These are phyloP conservation scores for Kluyveromyces aestuarii DNA, from an alignment of 805 yeast genomes.

Conservation along the genomic window DNA sequence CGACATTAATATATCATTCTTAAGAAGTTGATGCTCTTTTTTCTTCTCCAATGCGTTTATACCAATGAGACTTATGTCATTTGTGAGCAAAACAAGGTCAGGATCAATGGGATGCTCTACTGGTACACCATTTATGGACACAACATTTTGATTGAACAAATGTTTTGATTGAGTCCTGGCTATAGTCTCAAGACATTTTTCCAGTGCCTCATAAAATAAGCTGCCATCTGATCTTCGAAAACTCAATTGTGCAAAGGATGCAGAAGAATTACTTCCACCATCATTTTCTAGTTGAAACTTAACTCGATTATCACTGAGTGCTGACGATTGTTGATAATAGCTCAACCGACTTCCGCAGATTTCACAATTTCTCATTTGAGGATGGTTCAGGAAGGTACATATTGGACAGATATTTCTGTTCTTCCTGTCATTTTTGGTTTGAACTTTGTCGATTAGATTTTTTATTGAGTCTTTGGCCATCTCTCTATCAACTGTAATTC, in stretches of 20 bases:
- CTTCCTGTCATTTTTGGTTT: neutral
- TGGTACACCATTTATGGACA: slow-evolving; percentile 24
- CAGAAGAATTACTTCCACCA: slow-evolving; percentile 19
- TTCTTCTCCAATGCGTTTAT: slow-evolving; percentile 58
- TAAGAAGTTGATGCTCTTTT: slow-evolving; percentile 44
- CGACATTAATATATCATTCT: slow-evolving; percentile 52
- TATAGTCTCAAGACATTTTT: slow-evolving; percentile 36
- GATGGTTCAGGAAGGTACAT: slow-evolving; percentile 81
- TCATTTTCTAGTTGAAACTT: slow-evolving; percentile 22
- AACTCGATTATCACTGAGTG: slow-evolving; percentile 24
- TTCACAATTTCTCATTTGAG: slow-evolving; percentile 70
- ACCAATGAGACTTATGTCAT: slow-evolving; percentile 41
- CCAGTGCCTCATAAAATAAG: slow-evolving; percentile 40
- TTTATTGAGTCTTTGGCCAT: slow-evolving; percentile 28
- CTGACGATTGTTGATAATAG: slow-evolving; percentile 3
- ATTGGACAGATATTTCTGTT: slow-evolving; percentile 33
- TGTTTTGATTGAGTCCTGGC: slow-evolving; percentile 36
- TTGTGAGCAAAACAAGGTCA: slow-evolving; percentile 12
- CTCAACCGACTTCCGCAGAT: slow-evolving; percentile 65
- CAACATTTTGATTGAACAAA: slow-evolving; percentile 24
- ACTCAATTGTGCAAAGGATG: slow-evolving; percentile 50
- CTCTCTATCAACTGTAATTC: slow-evolving; percentile 39
- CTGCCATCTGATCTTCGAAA: slow-evolving; percentile 66
- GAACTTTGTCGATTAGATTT: neutral
- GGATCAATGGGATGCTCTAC: slow-evolving; percentile 6